Evolutionary conservation across 345 rosid species (phyloP).

Genomic region (Cardamine occulta): DNA sequence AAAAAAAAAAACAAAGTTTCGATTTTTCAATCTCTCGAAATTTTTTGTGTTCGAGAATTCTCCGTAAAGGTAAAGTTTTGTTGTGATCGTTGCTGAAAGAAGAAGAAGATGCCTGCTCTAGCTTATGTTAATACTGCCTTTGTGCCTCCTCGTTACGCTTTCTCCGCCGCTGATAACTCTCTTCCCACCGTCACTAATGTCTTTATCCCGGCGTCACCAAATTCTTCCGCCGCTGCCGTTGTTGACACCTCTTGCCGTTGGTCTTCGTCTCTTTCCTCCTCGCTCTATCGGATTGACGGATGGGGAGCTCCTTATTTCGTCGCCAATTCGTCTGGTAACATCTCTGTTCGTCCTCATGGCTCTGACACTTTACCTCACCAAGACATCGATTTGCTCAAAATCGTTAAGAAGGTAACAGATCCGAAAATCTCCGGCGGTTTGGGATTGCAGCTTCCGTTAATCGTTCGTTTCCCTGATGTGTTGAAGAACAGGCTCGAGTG

Average conservation of each 20-base stretch:
- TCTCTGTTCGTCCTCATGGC: conserved; percentile 82
- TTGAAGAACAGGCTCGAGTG: conserved; percentile 88
- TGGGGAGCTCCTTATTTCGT: conserved; percentile 99
- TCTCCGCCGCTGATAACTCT: conserved; percentile 59
- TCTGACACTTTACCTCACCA: conserved; percentile 71
- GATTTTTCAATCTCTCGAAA: neutral
- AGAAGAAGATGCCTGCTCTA: conserved; percentile 83
- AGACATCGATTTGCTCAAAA: conserved; percentile 79
- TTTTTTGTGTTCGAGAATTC: conserved; percentile 18
- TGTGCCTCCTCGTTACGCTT: conserved; percentile 41
- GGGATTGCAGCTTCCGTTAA: conserved; percentile 86
- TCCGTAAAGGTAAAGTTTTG: conserved; percentile 1
- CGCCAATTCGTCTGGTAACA: conserved; percentile 75
- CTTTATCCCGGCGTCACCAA: conserved; percentile 34
- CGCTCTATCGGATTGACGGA: conserved; percentile 69
- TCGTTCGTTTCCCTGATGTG: conserved; percentile 82
- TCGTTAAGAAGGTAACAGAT: conserved; percentile 85
- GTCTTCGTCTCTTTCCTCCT: conserved; percentile 71
- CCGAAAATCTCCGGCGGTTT: conserved; percentile 81
- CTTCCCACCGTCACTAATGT: conserved; percentile 14
- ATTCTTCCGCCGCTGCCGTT: conserved; percentile 23
- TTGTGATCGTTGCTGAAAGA: conserved; percentile 39
- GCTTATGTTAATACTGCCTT: conserved; percentile 78
- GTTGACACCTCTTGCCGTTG: conserved; percentile 49
- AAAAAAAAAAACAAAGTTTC: neutral